These are phyloP conservation scores for Astragalus membranaceus DNA, from an alignment of 306 rosid species.

Conservation along the genomic window DNA sequence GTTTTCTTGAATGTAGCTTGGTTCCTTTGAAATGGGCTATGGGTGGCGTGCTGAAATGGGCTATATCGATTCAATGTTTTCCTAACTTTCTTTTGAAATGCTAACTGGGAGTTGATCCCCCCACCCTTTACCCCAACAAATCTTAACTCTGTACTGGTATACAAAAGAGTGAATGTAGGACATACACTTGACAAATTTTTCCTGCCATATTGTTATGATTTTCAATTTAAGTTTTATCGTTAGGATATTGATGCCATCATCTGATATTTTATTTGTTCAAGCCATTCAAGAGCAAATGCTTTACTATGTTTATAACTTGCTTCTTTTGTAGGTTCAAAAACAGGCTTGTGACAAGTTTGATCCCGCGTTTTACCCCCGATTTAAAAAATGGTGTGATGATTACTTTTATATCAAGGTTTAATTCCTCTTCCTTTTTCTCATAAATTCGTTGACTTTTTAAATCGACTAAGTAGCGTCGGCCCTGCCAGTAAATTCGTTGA, in stretches of 20 bases:
- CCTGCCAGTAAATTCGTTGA: no score
- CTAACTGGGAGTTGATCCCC: not conserved
- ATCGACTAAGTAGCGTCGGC: no score
- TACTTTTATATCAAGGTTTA: slow-evolving; percentile 90
- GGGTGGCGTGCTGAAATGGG: not conserved
- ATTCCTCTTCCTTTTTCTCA: slow-evolving; percentile 12
- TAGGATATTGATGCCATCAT: no score
- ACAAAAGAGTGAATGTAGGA: not conserved
- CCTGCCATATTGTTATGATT: not conserved
- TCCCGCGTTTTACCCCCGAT: slow-evolving; percentile 85
- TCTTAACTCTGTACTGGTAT: not conserved
- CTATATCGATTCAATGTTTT: not conserved
- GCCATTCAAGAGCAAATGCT: not conserved
- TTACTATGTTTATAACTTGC: slow-evolving; percentile 5
- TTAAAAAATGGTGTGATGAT: slow-evolving; percentile 98
- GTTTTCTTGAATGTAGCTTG: not conserved
- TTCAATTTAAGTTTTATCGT: not conserved
- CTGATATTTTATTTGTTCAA: no score
- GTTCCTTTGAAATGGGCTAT: not conserved
- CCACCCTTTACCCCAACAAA: no score
- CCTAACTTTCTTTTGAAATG: not conserved
- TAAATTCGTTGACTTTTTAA: no score
- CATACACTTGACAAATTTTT: not conserved
- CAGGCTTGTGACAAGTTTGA: slow-evolving; percentile 99
- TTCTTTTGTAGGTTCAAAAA: slow-evolving; percentile 46